These are phyloP conservation scores for Cryptosporidium andersoni DNA, from an alignment of 169 alveolate genomes.

Conservation along the genomic window DNA sequence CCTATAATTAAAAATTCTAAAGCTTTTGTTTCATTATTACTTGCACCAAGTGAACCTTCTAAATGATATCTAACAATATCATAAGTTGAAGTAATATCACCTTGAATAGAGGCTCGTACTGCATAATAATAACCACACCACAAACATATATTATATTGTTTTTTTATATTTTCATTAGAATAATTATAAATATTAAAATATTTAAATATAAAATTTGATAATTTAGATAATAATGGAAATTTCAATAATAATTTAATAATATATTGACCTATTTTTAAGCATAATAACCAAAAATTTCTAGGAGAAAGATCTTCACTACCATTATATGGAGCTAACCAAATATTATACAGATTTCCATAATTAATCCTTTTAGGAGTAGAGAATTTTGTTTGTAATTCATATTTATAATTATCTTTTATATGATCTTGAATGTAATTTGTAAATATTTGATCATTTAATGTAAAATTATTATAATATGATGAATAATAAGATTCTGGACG, in stretches of 20 bases:
- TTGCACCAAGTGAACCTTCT: constrained; percentile 55
- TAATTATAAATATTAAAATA: too few relatives aligned
- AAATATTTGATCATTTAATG: too few relatives aligned
- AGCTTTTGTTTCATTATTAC: constrained; percentile 6
- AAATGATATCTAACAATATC: constrained; percentile 20
- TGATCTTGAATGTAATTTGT: background rate
- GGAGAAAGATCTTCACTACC: background rate
- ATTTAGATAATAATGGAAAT: too few relatives aligned
- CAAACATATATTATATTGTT: constrained; percentile 11
- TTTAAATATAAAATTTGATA: too few relatives aligned
- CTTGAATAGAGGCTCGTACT: constrained; percentile 36
- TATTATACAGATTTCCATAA: too few relatives aligned
- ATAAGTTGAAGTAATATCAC: constrained; percentile 52
- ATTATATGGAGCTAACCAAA: constrained; percentile 28
- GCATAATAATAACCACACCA: constrained; percentile 68
- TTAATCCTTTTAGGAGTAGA: too few relatives aligned
- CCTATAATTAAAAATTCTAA: constrained; percentile 40
- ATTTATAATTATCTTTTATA: background rate
- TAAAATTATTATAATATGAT: background rate
- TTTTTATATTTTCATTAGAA: too few relatives aligned
- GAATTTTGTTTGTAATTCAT: background rate
- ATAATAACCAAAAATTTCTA: too few relatives aligned
- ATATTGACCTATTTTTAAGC: too few relatives aligned
- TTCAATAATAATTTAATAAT: too few relatives aligned
- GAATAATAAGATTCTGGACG: constrained; percentile 52